Evolutionary conservation across 495 filamentous ascomycete genomes (phyloP), one percentile per base, ranked within the genome.

Genomic region (Lophiostoma macrostomum): DNA sequence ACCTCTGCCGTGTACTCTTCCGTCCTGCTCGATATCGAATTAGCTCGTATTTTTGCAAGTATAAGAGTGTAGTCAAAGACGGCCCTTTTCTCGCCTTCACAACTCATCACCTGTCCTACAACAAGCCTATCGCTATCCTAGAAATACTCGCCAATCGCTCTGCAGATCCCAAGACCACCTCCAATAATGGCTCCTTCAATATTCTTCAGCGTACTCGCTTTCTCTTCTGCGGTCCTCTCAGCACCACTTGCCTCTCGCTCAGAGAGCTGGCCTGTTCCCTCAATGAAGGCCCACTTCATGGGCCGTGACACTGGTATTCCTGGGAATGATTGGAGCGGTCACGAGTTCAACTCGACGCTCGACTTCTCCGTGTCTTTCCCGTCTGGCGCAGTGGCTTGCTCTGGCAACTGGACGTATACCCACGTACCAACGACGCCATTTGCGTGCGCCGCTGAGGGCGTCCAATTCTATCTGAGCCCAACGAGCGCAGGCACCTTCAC

Each of bases 281-380:
- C 10, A 6, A 23, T 55, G 5, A 36, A 20, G 7, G 19, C 25
- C 8, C 51, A 55, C 32, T 55, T 53, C 47, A 55, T 55, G 51
- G 51, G 48, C 32, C 7, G 14, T 8, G 37, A 55, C 51, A 36
- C 48, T 16, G 51, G 51, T 8, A 10, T 53, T 23, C 44, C 44
- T 6, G 47, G 38, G 14, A 29, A 40, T 20, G 7, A 11, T 10
- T 55, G 51, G 51, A 27, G 27, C 8, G 16, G n/a, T 4, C 10
- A 25, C 19, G 25, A 18, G 20, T 55, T 55, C 51, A 55, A 55
- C 32, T 56, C 27, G 30, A 53, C 51, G 11, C n/a, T 55, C 8
- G 29, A 53, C n/a, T 55, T 55, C 49, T 38, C 47, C 5, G 22
- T 48, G 5, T 40, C 24, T 5, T 23, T 48, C 28, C 36, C 36